phyloP scores from a whole-genome alignment of 139 green algal species.

The Zygnema cylindricum region DNA sequence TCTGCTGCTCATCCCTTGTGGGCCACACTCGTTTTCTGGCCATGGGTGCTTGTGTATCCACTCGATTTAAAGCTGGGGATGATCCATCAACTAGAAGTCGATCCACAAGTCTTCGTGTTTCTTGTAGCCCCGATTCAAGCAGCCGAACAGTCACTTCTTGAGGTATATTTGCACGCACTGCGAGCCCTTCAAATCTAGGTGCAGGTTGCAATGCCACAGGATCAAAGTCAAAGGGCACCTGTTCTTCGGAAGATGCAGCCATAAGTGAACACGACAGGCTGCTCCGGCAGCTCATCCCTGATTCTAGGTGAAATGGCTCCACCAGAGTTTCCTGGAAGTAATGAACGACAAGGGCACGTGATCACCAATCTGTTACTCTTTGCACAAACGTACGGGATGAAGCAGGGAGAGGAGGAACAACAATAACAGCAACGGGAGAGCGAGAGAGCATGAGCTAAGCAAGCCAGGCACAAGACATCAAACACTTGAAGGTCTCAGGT shows the following conservation, averaged over 20 bases:
- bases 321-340: conserved; percentile 18
- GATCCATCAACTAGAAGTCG: background rate
- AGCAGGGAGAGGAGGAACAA: background rate
- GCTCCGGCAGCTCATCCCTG: background rate
- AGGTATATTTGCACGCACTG: background rate
- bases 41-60: background rate
- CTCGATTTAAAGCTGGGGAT: background rate
- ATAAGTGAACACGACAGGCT: background rate
- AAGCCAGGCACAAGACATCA: background rate
- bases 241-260: background rate
- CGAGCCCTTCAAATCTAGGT: background rate
- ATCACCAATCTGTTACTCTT: background rate
- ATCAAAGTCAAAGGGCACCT: background rate
- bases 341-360: background rate
- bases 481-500: no score
- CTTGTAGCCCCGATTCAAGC: background rate
- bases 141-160: background rate
- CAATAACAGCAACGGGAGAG: background rate
- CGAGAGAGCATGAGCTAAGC: background rate
- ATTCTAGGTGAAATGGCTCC: conserved; percentile 21
- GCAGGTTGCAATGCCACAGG: background rate
- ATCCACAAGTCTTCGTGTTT: background rate
- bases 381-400: background rate
- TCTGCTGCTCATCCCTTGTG: background rate
- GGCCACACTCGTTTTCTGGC: background rate